Evolutionary conservation across 2,329 filamentous ascomycete genomes (phyloP), one percentile per base, ranked within the genome.

Genomic region (Grosmannia huntii): DNA sequence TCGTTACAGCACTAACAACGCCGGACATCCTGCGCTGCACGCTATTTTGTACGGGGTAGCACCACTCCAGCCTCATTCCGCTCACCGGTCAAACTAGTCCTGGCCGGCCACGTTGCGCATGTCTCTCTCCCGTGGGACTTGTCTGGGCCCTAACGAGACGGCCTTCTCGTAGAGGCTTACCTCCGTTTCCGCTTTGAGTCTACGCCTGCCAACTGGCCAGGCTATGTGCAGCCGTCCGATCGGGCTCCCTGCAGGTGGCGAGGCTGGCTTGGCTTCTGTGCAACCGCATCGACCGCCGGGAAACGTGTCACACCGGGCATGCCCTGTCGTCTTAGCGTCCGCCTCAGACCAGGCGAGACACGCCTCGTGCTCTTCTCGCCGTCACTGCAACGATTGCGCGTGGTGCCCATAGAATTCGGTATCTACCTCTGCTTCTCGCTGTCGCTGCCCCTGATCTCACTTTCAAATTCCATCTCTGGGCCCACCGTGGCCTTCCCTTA

Each of bases 1-100:
- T 55, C 19, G 53, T 55, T 48, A 41, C 53, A 55, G 53, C 54
- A 56, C 54, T 56, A 56, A 56, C 54, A 49, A 27, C 44, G 44
- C 54, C 54, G 54, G 54, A 49, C 41, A 2, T 36, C 25, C n/a
- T 56, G 44, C 19, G 23, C 54, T 36, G 28, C 54, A 49, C 41
- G 41, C 41, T 56, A 56, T 56, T 33, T 49, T 31, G 25, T 38
- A 56, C 28, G 54, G 53, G 54, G 54, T 56, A 48, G 54, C 54
- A 56, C 54, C 54, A 50, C 54, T 56, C 41, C 36, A 49, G 54
- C 41, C 54, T 36, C 54, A 28, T 33, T 25, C 48, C 28, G 54
- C 54, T 56, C 54, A 56, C 54, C 54, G 54, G 54, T 46, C 33
- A 28, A 49, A 56, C 38, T 56, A 56, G 54, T 27, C 41, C 21